Evolutionary conservation across 257 asterid genomes (phyloP).

Genomic region (Hygrophila difformis): DNA sequence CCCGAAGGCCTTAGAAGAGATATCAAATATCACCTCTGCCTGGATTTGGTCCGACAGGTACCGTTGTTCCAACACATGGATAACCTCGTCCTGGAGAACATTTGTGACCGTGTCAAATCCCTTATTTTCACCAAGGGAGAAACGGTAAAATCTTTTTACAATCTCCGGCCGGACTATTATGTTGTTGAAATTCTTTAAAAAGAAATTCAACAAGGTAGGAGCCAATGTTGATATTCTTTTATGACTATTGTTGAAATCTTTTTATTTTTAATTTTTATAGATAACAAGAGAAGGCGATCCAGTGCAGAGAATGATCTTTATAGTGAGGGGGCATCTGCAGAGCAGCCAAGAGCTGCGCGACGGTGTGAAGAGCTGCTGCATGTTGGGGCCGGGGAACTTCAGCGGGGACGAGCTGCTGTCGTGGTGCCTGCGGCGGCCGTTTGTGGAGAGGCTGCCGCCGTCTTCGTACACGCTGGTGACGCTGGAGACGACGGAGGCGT

Average conservation of each 20-base stretch:
- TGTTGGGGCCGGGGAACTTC: slow-evolving; percentile 97
- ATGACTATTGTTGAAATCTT: too few species aligned
- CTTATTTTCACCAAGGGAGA: slow-evolving; percentile 90
- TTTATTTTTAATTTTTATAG: too few species aligned
- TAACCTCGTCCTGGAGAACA: slow-evolving; percentile 79
- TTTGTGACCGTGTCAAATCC: slow-evolving; percentile 94
- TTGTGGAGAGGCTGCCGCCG: slow-evolving; percentile 83
- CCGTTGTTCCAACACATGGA: slow-evolving; percentile 98
- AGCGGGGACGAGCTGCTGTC: slow-evolving; percentile 94
- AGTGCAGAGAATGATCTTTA: slow-evolving; percentile 81
- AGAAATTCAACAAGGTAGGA: too few species aligned
- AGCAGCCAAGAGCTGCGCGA: slow-evolving; percentile 92
- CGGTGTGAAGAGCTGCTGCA: slow-evolving; percentile 81
- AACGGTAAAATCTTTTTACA: too few species aligned
- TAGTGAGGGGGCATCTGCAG: slow-evolving; percentile 91
- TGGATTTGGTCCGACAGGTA: slow-evolving; percentile 91
- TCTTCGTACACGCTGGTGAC: slow-evolving; percentile 70
- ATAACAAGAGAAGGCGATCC: slow-evolving; percentile 94
- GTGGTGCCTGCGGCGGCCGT: slow-evolving; percentile 88
- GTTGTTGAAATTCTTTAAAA: too few species aligned
- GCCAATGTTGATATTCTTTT: too few species aligned
- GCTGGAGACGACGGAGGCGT: slow-evolving; percentile 85
- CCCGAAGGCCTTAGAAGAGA: slow-evolving; percentile 92
- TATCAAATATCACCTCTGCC: slow-evolving; percentile 85
- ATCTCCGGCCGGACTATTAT: too few species aligned